phyloP scores from a whole-genome alignment of 1,284 basidiomycete species.

The Pseudozyma sp. region DNA sequence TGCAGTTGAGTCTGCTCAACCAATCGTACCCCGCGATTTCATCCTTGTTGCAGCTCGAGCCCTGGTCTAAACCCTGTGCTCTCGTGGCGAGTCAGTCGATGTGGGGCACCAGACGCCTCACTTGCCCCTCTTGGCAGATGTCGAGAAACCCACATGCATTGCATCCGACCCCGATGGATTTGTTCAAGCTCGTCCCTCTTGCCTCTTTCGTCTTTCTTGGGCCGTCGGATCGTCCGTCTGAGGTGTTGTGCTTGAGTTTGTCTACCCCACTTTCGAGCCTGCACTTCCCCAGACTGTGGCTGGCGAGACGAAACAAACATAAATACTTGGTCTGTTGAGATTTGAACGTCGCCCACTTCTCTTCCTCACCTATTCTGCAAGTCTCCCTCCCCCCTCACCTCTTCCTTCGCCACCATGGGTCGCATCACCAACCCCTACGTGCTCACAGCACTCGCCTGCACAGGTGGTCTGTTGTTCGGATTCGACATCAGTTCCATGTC shows the following conservation, averaged over 20 bases:
- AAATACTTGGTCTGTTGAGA: conserved; percentile 11
- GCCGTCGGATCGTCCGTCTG: neutral
- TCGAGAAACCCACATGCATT: neutral
- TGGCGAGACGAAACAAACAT: neutral
- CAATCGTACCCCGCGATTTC: conserved; percentile 18
- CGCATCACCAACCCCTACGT: conserved; percentile 47
- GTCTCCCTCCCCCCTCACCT: too few species aligned
- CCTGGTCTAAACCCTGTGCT: conserved; percentile 14
- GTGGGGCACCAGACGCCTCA: conserved; percentile 15
- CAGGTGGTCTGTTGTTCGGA: conserved; percentile 49
- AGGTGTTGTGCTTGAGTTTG: too few species aligned
- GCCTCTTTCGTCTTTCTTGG: too few species aligned
- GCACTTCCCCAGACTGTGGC: too few species aligned
- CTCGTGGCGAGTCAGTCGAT: conserved; percentile 10
- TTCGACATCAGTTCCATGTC: conserved; percentile 41
- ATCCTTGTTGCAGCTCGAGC: neutral
- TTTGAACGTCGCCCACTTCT: too few species aligned
- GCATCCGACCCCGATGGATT: neutral
- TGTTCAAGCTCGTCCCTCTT: neutral
- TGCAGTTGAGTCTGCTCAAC: neutral
- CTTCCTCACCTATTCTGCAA: too few species aligned
- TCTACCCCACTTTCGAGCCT: too few species aligned
- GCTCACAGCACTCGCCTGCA: conserved; percentile 42
- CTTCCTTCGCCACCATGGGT: conserved; percentile 31
- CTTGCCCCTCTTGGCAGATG: neutral